Evolutionary conservation across 768 basidiomycete genomes (phyloP), one percentile per base, ranked within the genome.

Genomic region (Tylopilus subfusipes): DNA sequence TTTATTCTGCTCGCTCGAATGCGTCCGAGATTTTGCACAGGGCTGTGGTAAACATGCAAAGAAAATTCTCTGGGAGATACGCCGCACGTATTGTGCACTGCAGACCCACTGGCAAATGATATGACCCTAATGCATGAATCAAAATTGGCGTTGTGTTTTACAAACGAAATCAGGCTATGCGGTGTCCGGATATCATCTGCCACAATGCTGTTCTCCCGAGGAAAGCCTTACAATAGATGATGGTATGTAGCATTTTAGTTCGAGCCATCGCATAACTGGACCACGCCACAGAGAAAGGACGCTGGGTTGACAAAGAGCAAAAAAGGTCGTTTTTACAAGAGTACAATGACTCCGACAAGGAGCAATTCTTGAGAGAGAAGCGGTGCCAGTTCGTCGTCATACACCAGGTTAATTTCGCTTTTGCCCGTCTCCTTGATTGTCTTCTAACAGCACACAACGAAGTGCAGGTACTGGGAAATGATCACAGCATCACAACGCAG

Each of bases 1-100:
- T 5, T 19, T 8, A 1, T 47, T 9, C 25, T 27, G 25, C 25
- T 27, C 7, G 11, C 11, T 30, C 22, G 24, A 42, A 39, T 25
- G 0, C 10, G n/a, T 29, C 25, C 52, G 14, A 58, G 5, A 24
- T 24, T 3, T 34, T 11, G 5, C 14, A 8, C 27, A 60, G 57
- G 33, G 42, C 3, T 61, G 60, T 30, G 57, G 52, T 4, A 59
- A 55, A 27, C 11, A 34, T 1, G 60, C 51, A 1, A 46, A 18
- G 21, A 51, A 52, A 12, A 30, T 55, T 29, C 36, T 59, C 4
- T 61, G 60, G 60, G n/a, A 1, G 1, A 19, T 59, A 22, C 58
- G 55, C 1, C 54, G 50, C 18, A 45, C 51, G 25, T 27, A 27
- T 27, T 27, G 25, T 7, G 25, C 25, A 27, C 4, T 27, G 25